Base-by-base conservation (phyloP, 2,329 filamentous ascomycete genomes). In the Cercospora brassicicola region DNA sequence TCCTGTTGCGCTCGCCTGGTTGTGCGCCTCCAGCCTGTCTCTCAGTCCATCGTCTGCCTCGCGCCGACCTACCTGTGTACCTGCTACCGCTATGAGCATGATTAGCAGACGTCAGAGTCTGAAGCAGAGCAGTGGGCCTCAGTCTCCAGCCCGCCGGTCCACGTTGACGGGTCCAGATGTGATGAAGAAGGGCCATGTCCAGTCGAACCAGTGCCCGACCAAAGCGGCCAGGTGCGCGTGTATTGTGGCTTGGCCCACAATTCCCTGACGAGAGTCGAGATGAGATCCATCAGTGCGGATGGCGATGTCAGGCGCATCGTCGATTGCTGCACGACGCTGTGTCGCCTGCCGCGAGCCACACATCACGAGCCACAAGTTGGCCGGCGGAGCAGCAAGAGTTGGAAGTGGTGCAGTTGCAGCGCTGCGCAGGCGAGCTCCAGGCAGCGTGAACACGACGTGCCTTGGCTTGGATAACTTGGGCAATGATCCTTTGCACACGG, bases 241-340 rank as follows among this genome's bases (percentile, higher is more conserved):
- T 39, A 13, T 5, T 39, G 36, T 39, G 45, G 45, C 45, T 15
- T 51, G 45, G 45, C 23, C 61, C 48, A 64, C 48, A 56, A n/a
- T 56, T 31, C 31, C 51, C 39, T 55, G 45, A 51, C 53, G 28
- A 31, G 18, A 23, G 53, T 31, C 26, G 53, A 56, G 53, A 31
- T 20, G 53, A 30, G 53, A 31, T 30, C 9, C 51, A 26, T 55
- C 20, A 20, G 51, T 20, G 11, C 2, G 51, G 51, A 6, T 23
- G 51, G 61, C 61, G 65, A 64, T 60, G 53, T 39, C 42, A 39
- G 15, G 45, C 45, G 39, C 56, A 67, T 65, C 57, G 66, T 65
- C 66, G 66, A 65, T 68, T 26, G 28, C 11, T 20, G 48, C 23
- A 3, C 48, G 23, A 56, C 28, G 53, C 53, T 31, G 53, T 56